These are phyloP conservation scores for Phytophthora melonis DNA, from an alignment of 352 stramenopile genomes.

Conservation along the genomic window DNA sequence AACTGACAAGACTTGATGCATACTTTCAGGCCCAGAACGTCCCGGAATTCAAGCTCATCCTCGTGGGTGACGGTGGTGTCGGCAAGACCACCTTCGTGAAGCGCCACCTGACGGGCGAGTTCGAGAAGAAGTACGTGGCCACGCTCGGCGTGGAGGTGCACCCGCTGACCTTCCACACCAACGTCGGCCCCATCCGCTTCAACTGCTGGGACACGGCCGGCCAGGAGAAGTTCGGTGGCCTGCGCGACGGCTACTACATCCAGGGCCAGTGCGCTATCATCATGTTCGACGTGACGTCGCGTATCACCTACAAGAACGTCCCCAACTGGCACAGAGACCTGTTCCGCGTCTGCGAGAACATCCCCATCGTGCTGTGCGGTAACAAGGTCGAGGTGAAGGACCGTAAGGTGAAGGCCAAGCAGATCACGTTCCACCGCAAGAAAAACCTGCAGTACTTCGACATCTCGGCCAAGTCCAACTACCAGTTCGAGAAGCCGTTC, in stretches of 20 bases:
- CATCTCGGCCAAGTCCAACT: conserved; percentile 99
- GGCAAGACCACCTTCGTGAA: conserved; percentile 99
- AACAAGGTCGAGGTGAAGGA: conserved; percentile 99
- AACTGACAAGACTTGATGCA: conserved; percentile 21
- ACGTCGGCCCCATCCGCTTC: conserved; percentile 99
- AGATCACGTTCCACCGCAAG: conserved; percentile 99
- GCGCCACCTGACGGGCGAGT: conserved; percentile 99
- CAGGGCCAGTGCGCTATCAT: conserved; percentile 99
- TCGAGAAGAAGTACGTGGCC: conserved; percentile 99
- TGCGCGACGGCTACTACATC: conserved; percentile 98
- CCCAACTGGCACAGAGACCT: conserved; percentile 99
- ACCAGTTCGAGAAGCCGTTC: conserved; percentile 99
- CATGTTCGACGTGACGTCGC: conserved; percentile 99
- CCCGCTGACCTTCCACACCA: conserved; percentile 99
- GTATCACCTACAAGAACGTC: conserved; percentile 99
- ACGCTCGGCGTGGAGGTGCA: conserved; percentile 99
- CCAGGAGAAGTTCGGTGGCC: conserved; percentile 98
- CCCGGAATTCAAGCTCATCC: conserved; percentile 99
- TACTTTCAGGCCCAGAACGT: conserved; percentile 75
- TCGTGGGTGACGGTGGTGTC: conserved; percentile 99
- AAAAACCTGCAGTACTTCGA: conserved; percentile 99
- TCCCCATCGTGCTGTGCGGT: conserved; percentile 99
- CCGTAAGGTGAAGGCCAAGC: conserved; percentile 99
- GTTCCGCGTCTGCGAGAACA: conserved; percentile 99
- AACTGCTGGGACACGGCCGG: conserved; percentile 99